These are phyloP conservation scores for Botryococcus braunii DNA, from an alignment of 163 green algal genomes.

Conservation along the genomic window DNA sequence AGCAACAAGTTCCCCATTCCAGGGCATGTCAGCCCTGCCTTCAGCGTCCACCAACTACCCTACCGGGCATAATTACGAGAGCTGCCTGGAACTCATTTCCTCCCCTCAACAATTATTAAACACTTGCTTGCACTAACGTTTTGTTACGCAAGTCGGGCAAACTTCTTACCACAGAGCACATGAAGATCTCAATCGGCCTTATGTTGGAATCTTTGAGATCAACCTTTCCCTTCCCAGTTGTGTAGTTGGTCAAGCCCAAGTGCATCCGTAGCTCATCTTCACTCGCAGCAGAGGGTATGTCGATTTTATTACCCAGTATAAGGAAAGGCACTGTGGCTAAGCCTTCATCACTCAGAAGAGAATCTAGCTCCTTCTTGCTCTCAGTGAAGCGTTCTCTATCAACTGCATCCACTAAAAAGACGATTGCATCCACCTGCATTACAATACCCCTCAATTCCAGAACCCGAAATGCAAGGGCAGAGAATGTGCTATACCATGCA, in stretches of 20 bases:
- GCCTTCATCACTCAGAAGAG: constrained; percentile 85
- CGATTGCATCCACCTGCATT: constrained; percentile 91
- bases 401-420: constrained; percentile 94
- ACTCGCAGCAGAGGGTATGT: constrained; percentile 71
- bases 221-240: constrained; percentile 96
- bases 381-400: constrained; percentile 92
- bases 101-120: not conserved
- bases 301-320: constrained; percentile 99
- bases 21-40: not conserved
- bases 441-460: no score
- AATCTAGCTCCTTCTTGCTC: constrained; percentile 83
- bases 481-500: no score
- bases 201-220: constrained; percentile 78
- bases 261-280: constrained; percentile 89
- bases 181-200: constrained; percentile 92
- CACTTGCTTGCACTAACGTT: not conserved
- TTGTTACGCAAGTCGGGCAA: not conserved
- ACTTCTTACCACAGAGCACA: constrained; percentile 81
- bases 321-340: constrained; percentile 91
- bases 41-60: not conserved
- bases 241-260: constrained; percentile 88
- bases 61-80: not conserved
- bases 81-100: not conserved
- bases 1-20: not conserved
- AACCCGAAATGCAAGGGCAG: no score